Evolutionary conservation across 805 yeast species (phyloP), one percentile per base, ranked within the genome.

Genomic region (Starmerella scarabaei): DNA sequence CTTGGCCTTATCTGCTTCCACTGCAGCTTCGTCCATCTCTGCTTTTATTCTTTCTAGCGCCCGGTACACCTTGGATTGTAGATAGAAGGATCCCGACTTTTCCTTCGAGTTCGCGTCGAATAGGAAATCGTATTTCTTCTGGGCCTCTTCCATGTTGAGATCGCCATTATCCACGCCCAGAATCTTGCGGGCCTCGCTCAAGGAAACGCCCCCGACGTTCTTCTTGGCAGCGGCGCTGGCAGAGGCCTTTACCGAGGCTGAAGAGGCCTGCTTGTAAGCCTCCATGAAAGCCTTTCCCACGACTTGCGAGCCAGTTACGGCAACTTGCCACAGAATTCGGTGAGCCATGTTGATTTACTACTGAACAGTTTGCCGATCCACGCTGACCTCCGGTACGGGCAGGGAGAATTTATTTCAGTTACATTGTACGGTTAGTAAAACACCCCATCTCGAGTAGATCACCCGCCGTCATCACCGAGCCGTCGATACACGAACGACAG

Each of bases 201-300:
- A 67, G 5, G 85, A 67, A 35, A 91, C 75, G 28, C 94, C 97
- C 18, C 80, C 78, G n/a, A 71, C 60, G 56, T 66, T 61, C 34
- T 63, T 61, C 17, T 55, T 48, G 6, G 61, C 53, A 9, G 65
- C 62, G 3, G 71, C 69, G 31, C 67, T 63, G n/a, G 67, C 60
- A 5, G 75, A 70, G 17, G 80, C 67, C 50, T 74, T 74, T 21
- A 82, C 72, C 2, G 88, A 84, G n/a, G 93, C 76, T 40, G 86
- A 86, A 38, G 88, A 82, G 15, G 97, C 95, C 64, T 91, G 97
- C 55, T 78, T 80, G 68, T 88, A 91, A 0, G 98, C 97, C 59
- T 85, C 94, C n/a, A 84, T 71, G 59, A 91, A 91, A 0, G 98
- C 98, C 52, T 82, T 74, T 42, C 97, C 96, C 57, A 91, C 85